A percentile compares a stretch with the other conserved stretches of the same genome.
These are phyloP conservation scores for Lentinula edodes DNA, from an alignment of 768 basidiomycete genomes.

Conservation along the genomic window DNA sequence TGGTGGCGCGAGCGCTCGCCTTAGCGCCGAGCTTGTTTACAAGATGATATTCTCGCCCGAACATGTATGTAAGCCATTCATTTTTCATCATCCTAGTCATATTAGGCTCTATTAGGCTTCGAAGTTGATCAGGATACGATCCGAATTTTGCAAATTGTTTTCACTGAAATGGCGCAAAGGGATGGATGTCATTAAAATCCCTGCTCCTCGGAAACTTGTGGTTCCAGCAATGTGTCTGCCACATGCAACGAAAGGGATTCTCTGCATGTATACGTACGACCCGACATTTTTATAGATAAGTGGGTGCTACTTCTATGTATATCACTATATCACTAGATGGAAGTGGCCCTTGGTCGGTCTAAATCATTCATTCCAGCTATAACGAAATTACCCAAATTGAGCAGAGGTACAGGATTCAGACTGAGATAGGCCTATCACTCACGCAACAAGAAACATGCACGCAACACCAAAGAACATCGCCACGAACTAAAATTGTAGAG, in stretches of 20 bases:
- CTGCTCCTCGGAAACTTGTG: background rate
- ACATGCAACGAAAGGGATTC: too few species aligned
- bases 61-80: too few species aligned
- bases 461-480: constrained; percentile 88
- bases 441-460: constrained; percentile 93
- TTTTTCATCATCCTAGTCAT: too few species aligned
- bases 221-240: too few species aligned
- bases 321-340: too few species aligned
- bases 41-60: too few species aligned
- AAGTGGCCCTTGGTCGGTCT: background rate
- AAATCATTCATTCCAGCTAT: constrained; percentile 69
- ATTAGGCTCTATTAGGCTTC: too few species aligned
- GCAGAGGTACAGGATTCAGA: too few species aligned
- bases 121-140: too few species aligned
- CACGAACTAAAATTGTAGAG: constrained; percentile 55
- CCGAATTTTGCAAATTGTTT: too few species aligned
- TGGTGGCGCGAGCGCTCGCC: background rate
- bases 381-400: background rate
- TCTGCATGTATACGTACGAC: background rate
- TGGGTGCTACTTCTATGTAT: background rate
- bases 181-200: too few species aligned
- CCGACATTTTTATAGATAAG: background rate
- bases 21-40: background rate
- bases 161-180: too few species aligned
- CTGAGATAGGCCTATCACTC: constrained; percentile 32